Percentiles rank a stretch among this genome's conserved stretches.
These are phyloP conservation scores for Penicillium canariense DNA, from an alignment of 495 filamentous ascomycete genomes.

Conservation along the genomic window DNA sequence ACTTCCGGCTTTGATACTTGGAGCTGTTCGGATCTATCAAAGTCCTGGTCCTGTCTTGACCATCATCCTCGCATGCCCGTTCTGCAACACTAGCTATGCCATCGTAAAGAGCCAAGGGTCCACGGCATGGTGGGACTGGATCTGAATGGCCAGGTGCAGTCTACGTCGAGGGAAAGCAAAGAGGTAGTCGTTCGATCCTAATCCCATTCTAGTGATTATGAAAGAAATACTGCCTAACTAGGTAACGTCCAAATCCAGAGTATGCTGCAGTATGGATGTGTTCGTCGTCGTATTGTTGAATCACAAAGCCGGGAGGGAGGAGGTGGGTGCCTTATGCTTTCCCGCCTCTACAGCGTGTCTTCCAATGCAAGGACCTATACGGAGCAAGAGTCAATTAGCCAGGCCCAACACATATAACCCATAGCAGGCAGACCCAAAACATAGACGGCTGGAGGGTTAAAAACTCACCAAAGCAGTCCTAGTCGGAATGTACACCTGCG, in stretches of 20 bases:
- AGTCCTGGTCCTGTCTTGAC: not conserved
- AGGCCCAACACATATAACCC: conserved; percentile 6
- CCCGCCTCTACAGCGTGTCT: conserved; percentile 37
- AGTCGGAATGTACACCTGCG: conserved; percentile 87
- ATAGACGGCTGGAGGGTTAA: not conserved
- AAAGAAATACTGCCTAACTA: not conserved
- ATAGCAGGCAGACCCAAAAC: not conserved
- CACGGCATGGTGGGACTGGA: not conserved
- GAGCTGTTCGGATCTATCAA: no score
- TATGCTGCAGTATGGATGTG: not conserved
- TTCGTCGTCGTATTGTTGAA: conserved; percentile 8
- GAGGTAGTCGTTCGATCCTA: not conserved
- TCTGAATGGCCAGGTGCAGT: not conserved
- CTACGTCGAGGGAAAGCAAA: not conserved
- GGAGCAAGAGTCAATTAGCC: not conserved
- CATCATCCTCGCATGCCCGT: not conserved
- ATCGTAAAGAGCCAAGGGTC: not conserved
- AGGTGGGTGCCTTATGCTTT: not conserved
- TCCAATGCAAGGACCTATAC: conserved; percentile 52
- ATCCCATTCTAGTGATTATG: not conserved
- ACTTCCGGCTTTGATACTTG: not conserved
- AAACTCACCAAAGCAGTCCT: conserved; percentile 80
- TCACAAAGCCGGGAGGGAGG: conserved; percentile 4
- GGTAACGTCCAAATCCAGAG: not conserved
- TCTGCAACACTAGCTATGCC: not conserved